Base-by-base conservation (phyloP, 306 rosid genomes). In the Adenanthera pavonina region DNA sequence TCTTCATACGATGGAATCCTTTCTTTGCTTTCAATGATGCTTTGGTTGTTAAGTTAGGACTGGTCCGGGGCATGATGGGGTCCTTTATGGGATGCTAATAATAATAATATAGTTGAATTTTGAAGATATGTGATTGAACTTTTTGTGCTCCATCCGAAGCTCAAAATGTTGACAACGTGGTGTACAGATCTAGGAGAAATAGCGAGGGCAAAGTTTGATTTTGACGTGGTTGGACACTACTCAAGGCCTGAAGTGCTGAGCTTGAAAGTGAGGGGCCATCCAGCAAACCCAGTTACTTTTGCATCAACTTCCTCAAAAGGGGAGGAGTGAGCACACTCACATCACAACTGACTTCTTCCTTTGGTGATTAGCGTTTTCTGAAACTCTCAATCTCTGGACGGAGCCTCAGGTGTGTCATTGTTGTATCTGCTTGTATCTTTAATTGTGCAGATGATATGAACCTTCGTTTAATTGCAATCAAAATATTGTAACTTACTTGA, bases 201-300 rank as follows among this genome's bases (percentile, higher is more conserved):
- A 80, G 96, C 89, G 2, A 86, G 94, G 80, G 97, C 83, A 5
- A 95, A 93, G 87, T 90, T 93, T 49, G 94, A 76, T 87, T 95
- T 95, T 46, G 98, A 95, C 53, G 99, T 93, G 88, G 94, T 93
- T 59, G 99, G 99, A 81, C 98, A 95, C 84, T 95, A 89, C 78
- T 84, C 97, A 41, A 89, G 97, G 82, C 96, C 98, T 35, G 98
- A 95, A 81, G 95, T 95, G 73, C 93, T 95, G 34, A 90, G 92
- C 89, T 86, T 95, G 89, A 79, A 61, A 77, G 97, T 91, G 56
- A 87, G 83, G 86, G 99, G 93, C 85, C 89, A 90, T 80, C 99
- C 94, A 38, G 33, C 91, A 52, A 85, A 61, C 33, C 90, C 97
- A 5, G 99, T 90, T 79, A 85, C 92, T 69, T 95, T 90, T 79